Evolutionary conservation across 371 early-diverging fungal species (phyloP), one percentile per base, ranked within the genome.

Genomic region (Mucor mucedo): DNA sequence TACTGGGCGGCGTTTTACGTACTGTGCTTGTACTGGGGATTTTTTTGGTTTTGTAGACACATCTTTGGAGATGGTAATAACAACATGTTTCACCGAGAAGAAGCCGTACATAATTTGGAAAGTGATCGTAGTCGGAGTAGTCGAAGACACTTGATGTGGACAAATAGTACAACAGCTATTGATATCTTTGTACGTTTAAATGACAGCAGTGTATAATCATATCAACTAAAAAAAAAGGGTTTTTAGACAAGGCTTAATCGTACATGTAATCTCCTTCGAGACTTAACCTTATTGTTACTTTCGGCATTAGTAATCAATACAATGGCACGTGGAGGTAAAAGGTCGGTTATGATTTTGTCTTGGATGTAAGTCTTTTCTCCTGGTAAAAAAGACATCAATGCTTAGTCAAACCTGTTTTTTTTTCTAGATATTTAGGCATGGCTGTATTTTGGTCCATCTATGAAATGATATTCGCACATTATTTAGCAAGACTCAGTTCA

Each of bases 401-500:
- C 21, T 21, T 21, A 21, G 21, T 21, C 21, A 21, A 21, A 1
- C 21, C 21, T 21, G 21, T 21, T 21, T 21, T 21, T 21, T 1
- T 21, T 21, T 21, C 9, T 55, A 67, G 72, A 29, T 73, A 55
- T 62, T 62, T 76, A 30, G 69, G 55, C 0, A 65, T 73, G 30
- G 71, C 73, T 4, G 59, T 76, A 2, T 32, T 76, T 49, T 76
- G 70, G 65, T 63, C 71, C 21, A 63, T 73, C 38, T 72, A 65
- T 41, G 76, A 76, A 52, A 62, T 66, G 30, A 40, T 68, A 2
- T 62, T 50, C 16, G 73, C 68, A 11, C 55, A 57, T 39, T 66
- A 66, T 30, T 60, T 71, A 29, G 73, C 73, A 5, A 61, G 65
- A 27, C 53, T 76, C 9, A 14, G 62, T 5, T 76, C 61, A 40